Percentiles rank a stretch among this genome's conserved stretches.
Conservation (phyloP, 2,329 filamentous ascomycete genomes). For the Penicillium hordei region DNA sequence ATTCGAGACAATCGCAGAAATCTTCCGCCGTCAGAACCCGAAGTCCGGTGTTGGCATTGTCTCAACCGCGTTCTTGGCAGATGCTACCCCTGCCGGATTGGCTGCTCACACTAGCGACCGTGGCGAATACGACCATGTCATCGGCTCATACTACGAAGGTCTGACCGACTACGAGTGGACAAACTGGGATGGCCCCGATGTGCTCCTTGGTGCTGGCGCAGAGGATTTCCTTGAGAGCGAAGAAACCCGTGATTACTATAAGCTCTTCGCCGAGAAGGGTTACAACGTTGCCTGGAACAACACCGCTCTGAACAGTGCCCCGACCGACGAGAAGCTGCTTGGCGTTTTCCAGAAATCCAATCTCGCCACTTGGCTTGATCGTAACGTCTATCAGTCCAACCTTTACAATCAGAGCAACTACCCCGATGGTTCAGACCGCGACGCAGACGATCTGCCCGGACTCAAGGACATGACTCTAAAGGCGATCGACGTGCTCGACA, state of each 20-base stretch:
- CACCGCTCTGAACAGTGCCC: constrained; percentile 62
- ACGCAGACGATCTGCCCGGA: constrained; percentile 74
- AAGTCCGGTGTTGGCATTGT: constrained; percentile 64
- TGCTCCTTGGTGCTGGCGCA: constrained; percentile 78
- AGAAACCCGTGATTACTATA: constrained; percentile 61
- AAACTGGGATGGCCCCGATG: constrained; percentile 70
- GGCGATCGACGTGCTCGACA: constrained; percentile 75
- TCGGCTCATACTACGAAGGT: constrained; percentile 74
- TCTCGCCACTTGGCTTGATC: constrained; percentile 82
- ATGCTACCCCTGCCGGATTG: constrained; percentile 77
- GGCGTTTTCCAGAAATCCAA: constrained; percentile 75
- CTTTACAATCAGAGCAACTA: constrained; percentile 65
- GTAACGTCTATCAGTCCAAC: constrained; percentile 75
- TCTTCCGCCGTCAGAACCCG: constrained; percentile 67
- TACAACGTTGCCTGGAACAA: constrained; percentile 74
- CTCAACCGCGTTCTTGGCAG: constrained; percentile 71
- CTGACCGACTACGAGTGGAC: constrained; percentile 81
- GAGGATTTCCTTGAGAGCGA: constrained; percentile 75
- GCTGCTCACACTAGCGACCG: constrained; percentile 71
- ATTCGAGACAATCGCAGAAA: constrained; percentile 72
- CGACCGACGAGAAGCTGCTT: constrained; percentile 63
- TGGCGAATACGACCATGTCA: constrained; percentile 66
- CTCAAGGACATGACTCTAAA: constrained; percentile 90
- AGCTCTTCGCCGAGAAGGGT: constrained; percentile 67
- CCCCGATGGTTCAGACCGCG: constrained; percentile 62